phyloP scores from a whole-genome alignment of 1,139 yeast species.

The Hanseniaspora uvarum region DNA sequence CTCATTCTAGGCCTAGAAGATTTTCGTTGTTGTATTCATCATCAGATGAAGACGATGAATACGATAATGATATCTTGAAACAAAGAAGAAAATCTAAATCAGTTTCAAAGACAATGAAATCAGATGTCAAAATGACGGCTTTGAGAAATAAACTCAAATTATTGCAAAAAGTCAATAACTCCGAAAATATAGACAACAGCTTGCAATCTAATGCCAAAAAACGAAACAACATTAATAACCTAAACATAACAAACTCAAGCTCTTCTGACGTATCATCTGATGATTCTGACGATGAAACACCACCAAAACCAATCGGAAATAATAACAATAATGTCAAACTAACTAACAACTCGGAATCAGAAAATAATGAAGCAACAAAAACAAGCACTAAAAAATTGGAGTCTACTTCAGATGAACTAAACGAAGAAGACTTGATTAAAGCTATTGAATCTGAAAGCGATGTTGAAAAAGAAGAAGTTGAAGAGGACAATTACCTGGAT shows the following conservation, averaged over 20 bases:
- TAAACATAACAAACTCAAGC: neutral
- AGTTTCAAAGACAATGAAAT: neutral
- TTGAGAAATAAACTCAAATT: slow-evolving; percentile 14
- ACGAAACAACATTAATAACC: neutral
- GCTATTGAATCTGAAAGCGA: slow-evolving; percentile 15
- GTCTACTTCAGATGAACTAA: slow-evolving; percentile 9
- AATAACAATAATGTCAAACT: slow-evolving; percentile 8
- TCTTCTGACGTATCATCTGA: neutral
- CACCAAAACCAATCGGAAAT: slow-evolving; percentile 1
- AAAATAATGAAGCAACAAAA: neutral
- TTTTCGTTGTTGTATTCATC: slow-evolving; percentile 36
- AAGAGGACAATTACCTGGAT: slow-evolving; percentile 8
- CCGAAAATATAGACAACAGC: slow-evolving; percentile 19
- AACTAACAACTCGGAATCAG: neutral
- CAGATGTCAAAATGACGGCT: slow-evolving; percentile 9
- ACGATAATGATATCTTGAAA: slow-evolving; percentile 44
- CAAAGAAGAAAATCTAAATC: slow-evolving; percentile 20
- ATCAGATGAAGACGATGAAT: slow-evolving; percentile 58
- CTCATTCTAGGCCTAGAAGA: slow-evolving; percentile 27
- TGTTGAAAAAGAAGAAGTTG: slow-evolving; percentile 21
- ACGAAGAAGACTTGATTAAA: slow-evolving; percentile 1
- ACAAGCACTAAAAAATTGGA: slow-evolving; percentile 20
- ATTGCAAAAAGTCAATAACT: slow-evolving; percentile 1
- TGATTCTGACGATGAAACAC: neutral
- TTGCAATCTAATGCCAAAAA: slow-evolving; percentile 18